Evolutionary conservation across 2,329 filamentous ascomycete genomes (phyloP).

Genomic region (Pestalotiopsis sp.): DNA sequence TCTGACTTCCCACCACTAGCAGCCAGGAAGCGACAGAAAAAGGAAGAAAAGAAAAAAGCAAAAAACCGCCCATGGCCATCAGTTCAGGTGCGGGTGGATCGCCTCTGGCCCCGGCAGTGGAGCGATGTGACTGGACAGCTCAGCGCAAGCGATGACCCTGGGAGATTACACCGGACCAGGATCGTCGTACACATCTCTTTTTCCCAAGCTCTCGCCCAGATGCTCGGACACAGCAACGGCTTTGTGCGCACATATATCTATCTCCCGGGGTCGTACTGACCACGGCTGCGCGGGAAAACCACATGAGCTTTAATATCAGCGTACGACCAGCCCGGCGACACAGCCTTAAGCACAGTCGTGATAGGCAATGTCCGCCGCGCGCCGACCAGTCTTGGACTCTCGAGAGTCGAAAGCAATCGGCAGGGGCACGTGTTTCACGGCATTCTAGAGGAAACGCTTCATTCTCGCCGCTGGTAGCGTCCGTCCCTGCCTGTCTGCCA

Average conservation of each 20-base stretch:
- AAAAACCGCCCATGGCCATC: neutral
- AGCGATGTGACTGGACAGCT: slow-evolving; percentile 9
- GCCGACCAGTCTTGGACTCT: neutral
- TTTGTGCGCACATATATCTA: neutral
- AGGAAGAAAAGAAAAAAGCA: neutral
- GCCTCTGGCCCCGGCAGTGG: slow-evolving; percentile 1
- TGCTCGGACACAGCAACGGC: neutral
- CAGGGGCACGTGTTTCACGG: neutral
- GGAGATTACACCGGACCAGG: slow-evolving; percentile 30
- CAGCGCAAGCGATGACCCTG: slow-evolving; percentile 25
- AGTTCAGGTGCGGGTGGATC: slow-evolving; percentile 10
- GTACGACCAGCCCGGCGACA: neutral
- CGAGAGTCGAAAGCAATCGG: neutral
- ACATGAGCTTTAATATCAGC: neutral
- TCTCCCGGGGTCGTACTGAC: neutral
- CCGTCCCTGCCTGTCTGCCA: too few species aligned
- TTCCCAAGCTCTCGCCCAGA: neutral
- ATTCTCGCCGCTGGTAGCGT: too few species aligned
- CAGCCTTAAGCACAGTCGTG: neutral
- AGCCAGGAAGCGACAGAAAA: neutral
- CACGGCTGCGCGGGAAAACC: neutral
- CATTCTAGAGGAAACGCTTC: neutral
- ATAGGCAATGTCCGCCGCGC: neutral
- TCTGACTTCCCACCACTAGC: neutral
- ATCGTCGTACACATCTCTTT: slow-evolving; percentile 13